Evolutionary conservation across 2,329 filamentous ascomycete species (phyloP), one percentile per base, ranked within the genome.

Genomic region (Alternaria brassicae): DNA sequence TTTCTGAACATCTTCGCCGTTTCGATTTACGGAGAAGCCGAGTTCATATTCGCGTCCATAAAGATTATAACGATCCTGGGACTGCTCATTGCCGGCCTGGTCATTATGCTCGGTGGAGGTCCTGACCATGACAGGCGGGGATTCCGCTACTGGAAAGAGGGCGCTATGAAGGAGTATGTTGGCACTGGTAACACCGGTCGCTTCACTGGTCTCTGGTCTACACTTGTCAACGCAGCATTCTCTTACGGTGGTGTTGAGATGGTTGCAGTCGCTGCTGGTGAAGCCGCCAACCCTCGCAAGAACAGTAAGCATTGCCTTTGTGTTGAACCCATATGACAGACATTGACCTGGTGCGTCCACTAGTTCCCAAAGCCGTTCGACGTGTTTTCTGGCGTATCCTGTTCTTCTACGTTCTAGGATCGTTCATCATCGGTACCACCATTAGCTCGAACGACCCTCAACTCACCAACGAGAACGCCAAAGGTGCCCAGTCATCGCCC

Each of bases 91-190:
- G 54, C 62, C 21, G 70, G 69, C 47, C 55, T 77, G 8, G 66
- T 77, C 58, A 73, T 77, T 55, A 72, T 73, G 67, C 72, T 77
- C n/a, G 75, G 75, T 45, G 75, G 75, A 48, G 74, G 65, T 19
- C 74, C 74, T 9, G 70, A 74, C 49, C 64, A 74, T 30, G 74
- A 77, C 49, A 69, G 51, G 25, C 65, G 72, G 34, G 89, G 89
- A 2, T 91, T 91, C 74, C 77, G 81, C 37, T 91, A 90, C 76
- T 93, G 90, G 90, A 84, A 81, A 53, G 76, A 87, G 30, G 89
- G 88, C 1, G 86, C 88, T 0, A 75, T 78, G 73, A 78, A 74
- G 44, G 71, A 75, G 44, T 77, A 77, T 53, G 66, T 76, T 39
- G 89, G 90, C 66, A 79, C 78, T 0, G 87, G 86, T 1, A 63